Evolutionary conservation across 2,329 filamentous ascomycete species (phyloP).

Genomic region (Clonostachys rosea): DNA sequence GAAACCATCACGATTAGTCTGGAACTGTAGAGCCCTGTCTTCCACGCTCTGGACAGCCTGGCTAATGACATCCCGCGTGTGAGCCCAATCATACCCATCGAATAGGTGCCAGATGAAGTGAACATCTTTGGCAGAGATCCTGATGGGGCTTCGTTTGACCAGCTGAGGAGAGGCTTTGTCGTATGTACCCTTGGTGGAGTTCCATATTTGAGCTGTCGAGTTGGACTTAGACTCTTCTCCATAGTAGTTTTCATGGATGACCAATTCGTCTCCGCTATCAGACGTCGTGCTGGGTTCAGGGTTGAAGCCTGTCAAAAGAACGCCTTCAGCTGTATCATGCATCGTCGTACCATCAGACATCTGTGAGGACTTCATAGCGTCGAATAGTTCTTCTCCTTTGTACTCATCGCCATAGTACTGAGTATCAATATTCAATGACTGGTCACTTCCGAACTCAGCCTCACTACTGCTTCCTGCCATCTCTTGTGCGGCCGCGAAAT

Average conservation of each 20-base stretch:
- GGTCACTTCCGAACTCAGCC: constrained; percentile 13
- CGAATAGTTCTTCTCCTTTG: constrained; percentile 38
- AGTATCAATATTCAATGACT: constrained; percentile 31
- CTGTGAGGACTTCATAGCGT: constrained; percentile 30
- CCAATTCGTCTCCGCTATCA: constrained; percentile 41
- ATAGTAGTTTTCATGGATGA: constrained; percentile 78
- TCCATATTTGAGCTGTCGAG: constrained; percentile 69
- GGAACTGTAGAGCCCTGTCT: constrained; percentile 71
- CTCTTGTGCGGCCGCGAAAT: constrained; percentile 51
- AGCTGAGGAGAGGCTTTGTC: constrained; percentile 59
- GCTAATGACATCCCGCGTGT: constrained; percentile 79
- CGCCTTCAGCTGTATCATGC: constrained; percentile 28
- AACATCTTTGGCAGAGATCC: constrained; percentile 75
- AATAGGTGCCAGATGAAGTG: constrained; percentile 97
- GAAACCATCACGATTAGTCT: constrained; percentile 43
- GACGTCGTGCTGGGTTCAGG: constrained; percentile 2
- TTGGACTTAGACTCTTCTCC: constrained; percentile 50
- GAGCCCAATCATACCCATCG: constrained; percentile 95
- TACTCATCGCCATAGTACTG: constrained; percentile 33
- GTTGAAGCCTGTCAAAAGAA: constrained; percentile 24
- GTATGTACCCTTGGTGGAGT: constrained; percentile 72
- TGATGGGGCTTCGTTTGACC: constrained; percentile 65
- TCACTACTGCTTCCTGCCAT: constrained; percentile 33
- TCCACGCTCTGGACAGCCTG: constrained; percentile 89
- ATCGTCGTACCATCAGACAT: constrained; percentile 19